Evolutionary conservation across 1,139 yeast species (phyloP), one percentile per base, ranked within the genome.

Genomic region (Spathaspora sp.): DNA sequence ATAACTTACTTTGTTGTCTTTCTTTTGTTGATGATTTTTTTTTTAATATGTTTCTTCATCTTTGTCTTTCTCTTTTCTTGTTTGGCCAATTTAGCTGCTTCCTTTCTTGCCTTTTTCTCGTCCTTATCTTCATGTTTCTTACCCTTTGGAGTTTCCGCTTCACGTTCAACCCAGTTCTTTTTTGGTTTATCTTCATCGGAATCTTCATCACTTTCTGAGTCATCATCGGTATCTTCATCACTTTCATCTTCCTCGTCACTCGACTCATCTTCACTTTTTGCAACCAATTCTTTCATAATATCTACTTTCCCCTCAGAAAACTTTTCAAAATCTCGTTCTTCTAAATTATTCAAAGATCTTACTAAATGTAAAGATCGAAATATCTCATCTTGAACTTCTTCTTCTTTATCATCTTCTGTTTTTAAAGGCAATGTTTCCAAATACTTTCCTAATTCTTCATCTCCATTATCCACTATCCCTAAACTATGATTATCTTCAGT

Each of bases 21-120:
- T 43, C 79, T 60, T 59, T 86, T 86, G 53, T 74, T 82, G 6
- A 85, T 74, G 39, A 86, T 68, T 62, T 85, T 86, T 78, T 93
- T 93, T 71, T 93, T 93, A 37, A 89, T 68, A 65, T 88, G 89
- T 65, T 95, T 95, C 65, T 93, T 93, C 84, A 93, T 86, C 65
- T 95, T 95, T 4, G 84, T 84, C 61, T 89, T 85, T 49, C 99
- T 78, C 69, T 88, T 90, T 57, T 91, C 98, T 57, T 86, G 86
- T 51, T 89, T 88, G 13, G 84, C 89, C 37, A 83, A 86, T 62
- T 89, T 93, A 17, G 89, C 85, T 20, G 85, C 86, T 57, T 85
- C 86, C 65, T 95, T 95, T 47, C 98, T 78, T 42, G 81, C 84
- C 60, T 86, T 89, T 64, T 91, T 93, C 0, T 74, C 83, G 20